Conservation (phyloP, 148 eudicot genomes). For the Chenopodium berlandieri region DNA sequence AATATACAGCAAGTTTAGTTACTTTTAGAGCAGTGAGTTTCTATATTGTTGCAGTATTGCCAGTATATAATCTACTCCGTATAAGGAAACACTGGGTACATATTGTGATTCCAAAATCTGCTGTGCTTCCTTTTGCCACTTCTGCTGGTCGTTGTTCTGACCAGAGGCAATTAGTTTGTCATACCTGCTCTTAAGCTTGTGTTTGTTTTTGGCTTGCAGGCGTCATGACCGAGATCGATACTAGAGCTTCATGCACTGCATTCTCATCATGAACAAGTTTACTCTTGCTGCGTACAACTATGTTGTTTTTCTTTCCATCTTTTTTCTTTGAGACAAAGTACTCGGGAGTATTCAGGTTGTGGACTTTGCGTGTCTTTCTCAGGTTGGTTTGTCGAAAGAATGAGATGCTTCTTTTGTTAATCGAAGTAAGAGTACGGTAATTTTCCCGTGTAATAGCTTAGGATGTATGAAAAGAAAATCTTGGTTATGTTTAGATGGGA, state of each 20-base stretch:
- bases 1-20: not conserved
- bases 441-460: not conserved
- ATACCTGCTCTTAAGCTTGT: not conserved
- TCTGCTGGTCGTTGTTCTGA: not conserved
- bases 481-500: not conserved
- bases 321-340: not conserved
- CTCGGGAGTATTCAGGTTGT: not conserved
- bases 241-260: slow-evolving; percentile 13
- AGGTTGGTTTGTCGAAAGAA: slow-evolving; percentile 13
- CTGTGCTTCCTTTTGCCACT: not conserved
- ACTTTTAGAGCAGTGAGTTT: too few species aligned
- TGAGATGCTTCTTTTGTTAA: not conserved
- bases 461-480: slow-evolving; percentile 13
- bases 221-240: slow-evolving; percentile 37
- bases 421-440: not conserved
- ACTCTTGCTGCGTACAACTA: not conserved
- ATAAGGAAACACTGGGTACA: too few species aligned
- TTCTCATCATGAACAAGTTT: not conserved
- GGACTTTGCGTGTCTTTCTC: not conserved
- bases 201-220: slow-evolving; percentile 23
- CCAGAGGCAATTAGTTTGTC: not conserved
- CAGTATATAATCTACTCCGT: too few species aligned
- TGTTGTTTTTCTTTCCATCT: not conserved
- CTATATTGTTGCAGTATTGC: too few species aligned
- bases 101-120: not conserved